phyloP scores from a whole-genome alignment of 306 rosid genomes.

The Glycyrrhiza uralensis region DNA sequence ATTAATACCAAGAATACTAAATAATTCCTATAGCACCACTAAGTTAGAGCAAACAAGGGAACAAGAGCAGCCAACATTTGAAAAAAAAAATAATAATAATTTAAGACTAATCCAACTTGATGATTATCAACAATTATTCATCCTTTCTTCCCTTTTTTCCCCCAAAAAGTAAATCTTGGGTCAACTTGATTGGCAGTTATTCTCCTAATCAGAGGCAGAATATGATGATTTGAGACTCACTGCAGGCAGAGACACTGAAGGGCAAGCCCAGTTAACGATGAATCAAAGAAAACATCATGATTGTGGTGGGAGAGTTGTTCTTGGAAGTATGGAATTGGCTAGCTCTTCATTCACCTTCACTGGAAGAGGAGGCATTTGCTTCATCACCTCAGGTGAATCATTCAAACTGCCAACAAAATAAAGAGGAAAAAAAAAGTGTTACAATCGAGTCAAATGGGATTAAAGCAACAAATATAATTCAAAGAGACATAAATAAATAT shows the following conservation, averaged over 20 bases:
- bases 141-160: slow-evolving; percentile 14
- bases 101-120: slow-evolving; percentile 37
- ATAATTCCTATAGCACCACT: slow-evolving; percentile 41
- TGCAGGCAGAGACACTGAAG: slow-evolving; percentile 24
- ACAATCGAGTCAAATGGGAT: background rate
- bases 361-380: slow-evolving; percentile 95
- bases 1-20: slow-evolving; percentile 38
- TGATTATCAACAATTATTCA: slow-evolving; percentile 33
- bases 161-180: slow-evolving; percentile 29
- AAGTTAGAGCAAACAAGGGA: slow-evolving; percentile 38
- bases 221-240: slow-evolving; percentile 17
- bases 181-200: slow-evolving; percentile 37
- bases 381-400: slow-evolving; percentile 85
- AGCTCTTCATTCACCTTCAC: slow-evolving; percentile 89
- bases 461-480: too few relatives aligned
- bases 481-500: background rate
- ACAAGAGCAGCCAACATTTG: slow-evolving; percentile 19
- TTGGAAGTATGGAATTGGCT: slow-evolving; percentile 73
- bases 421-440: background rate
- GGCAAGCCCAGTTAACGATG: slow-evolving; percentile 19
- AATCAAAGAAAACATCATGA: slow-evolving; percentile 42
- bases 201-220: slow-evolving; percentile 17
- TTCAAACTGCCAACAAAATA: slow-evolving; percentile 43
- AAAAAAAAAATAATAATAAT: slow-evolving; percentile 4
- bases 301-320: slow-evolving; percentile 50